Conservation (phyloP, 2,329 filamentous ascomycete genomes). For the Tothia fuscella region DNA sequence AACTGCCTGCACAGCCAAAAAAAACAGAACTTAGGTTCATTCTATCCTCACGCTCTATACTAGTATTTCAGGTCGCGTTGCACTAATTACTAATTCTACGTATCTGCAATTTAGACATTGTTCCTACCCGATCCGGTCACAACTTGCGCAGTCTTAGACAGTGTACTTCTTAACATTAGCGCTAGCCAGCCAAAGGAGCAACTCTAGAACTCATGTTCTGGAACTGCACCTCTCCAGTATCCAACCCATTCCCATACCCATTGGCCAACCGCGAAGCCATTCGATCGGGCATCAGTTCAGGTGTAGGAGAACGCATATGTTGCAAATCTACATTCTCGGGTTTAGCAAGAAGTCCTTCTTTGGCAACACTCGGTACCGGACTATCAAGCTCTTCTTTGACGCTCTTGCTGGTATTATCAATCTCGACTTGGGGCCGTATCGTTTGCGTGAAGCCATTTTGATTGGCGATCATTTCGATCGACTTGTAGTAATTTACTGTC, state of each 20-base stretch:
- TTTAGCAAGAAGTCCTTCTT: not conserved
- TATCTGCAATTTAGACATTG: too few relatives aligned
- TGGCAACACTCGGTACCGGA: constrained; percentile 13
- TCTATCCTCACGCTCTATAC: too few relatives aligned
- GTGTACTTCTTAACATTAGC: too few relatives aligned
- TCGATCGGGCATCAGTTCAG: constrained; percentile 24
- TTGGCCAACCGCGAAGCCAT: constrained; percentile 21
- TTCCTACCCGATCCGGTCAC: too few relatives aligned
- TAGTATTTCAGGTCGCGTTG: too few relatives aligned
- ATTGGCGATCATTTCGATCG: constrained; percentile 37
- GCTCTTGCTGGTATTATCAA: constrained; percentile 22
- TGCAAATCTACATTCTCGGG: constrained; percentile 13
- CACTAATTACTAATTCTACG: too few relatives aligned
- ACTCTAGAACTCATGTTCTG: constrained; percentile 5
- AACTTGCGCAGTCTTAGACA: too few relatives aligned
- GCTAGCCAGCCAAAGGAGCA: too few relatives aligned
- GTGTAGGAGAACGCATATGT: constrained; percentile 19
- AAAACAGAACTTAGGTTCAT: too few relatives aligned
- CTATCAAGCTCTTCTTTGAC: constrained; percentile 24
- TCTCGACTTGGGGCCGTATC: constrained; percentile 16
- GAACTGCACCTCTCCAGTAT: constrained; percentile 9
- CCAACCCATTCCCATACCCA: constrained; percentile 14
- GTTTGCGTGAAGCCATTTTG: constrained; percentile 33
- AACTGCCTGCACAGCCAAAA: too few relatives aligned
- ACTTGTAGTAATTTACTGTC: constrained; percentile 38